A percentile compares a stretch with the other conserved stretches of the same genome.
These are phyloP conservation scores for Spergularia bocconei DNA, from an alignment of 148 eudicot species.

Conservation along the genomic window DNA sequence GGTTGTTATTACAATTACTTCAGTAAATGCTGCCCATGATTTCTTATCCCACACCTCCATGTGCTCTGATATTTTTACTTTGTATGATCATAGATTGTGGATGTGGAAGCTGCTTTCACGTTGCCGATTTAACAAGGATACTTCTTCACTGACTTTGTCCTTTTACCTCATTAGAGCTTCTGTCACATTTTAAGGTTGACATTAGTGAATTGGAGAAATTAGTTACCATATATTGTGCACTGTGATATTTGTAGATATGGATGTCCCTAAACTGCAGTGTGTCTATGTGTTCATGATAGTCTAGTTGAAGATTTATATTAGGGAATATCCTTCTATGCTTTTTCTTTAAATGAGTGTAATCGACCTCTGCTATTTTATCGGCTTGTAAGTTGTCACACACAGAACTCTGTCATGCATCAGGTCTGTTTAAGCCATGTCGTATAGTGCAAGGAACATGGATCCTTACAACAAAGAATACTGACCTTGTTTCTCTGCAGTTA, in stretches of 20 bases:
- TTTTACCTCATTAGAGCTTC: not conserved
- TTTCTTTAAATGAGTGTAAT: not conserved
- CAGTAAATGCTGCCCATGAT: not conserved
- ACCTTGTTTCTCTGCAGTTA: not conserved
- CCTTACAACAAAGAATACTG: not conserved
- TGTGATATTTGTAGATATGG: not conserved
- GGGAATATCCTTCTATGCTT: too few relatives aligned
- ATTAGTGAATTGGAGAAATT: too few relatives aligned
- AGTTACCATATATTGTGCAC: too few relatives aligned
- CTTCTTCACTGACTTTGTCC: conserved; percentile 1
- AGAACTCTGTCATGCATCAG: not conserved
- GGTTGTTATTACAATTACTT: not conserved
- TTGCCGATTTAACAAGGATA: not conserved
- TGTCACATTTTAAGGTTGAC: not conserved
- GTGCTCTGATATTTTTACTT: not conserved
- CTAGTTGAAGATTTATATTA: not conserved
- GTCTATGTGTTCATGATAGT: not conserved
- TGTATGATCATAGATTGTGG: conserved; percentile 8
- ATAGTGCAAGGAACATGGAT: not conserved
- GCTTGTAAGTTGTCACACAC: not conserved
- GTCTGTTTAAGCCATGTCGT: not conserved
- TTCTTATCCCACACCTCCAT: not conserved
- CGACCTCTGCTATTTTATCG: not conserved
- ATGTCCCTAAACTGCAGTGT: not conserved
- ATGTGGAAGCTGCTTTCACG: not conserved